A percentile compares a stretch with the other conserved stretches of the same genome.
phyloP scores from a whole-genome alignment of 2,329 filamentous ascomycete genomes.

The Epichloe gansuensis region DNA sequence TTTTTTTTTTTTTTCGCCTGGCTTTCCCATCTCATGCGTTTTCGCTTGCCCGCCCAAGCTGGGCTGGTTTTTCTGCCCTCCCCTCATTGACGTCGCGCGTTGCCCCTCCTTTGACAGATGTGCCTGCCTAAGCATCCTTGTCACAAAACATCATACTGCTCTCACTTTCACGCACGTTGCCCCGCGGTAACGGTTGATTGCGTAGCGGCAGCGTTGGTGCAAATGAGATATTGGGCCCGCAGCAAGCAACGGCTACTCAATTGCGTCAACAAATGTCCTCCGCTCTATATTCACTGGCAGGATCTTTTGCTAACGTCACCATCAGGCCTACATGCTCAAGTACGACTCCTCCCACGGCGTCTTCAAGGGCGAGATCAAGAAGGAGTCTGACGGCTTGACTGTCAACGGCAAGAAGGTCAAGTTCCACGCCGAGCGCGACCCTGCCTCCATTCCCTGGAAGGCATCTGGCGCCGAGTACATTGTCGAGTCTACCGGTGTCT shows the following conservation, averaged over 20 bases:
- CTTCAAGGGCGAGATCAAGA: slow-evolving; percentile 86
- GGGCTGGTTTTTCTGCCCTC: slow-evolving; percentile 1
- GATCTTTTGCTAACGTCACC: not conserved
- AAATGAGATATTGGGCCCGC: too few species aligned
- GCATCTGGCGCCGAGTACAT: slow-evolving; percentile 85
- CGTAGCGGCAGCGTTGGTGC: too few species aligned
- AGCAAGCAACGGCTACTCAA: not conserved
- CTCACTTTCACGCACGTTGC: not conserved
- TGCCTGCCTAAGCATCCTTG: not conserved
- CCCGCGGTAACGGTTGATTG: not conserved
- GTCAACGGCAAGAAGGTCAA: slow-evolving; percentile 92
- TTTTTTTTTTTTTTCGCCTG: slow-evolving; percentile 4
- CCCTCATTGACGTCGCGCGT: slow-evolving; percentile 6
- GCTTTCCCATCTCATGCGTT: not conserved
- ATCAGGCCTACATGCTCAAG: slow-evolving; percentile 96
- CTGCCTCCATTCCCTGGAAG: slow-evolving; percentile 78
- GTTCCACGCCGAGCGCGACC: slow-evolving; percentile 92
- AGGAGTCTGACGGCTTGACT: slow-evolving; percentile 57
- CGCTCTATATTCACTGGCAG: not conserved
- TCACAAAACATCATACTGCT: not conserved
- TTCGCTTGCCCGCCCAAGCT: not conserved
- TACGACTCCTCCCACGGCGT: slow-evolving; percentile 95
- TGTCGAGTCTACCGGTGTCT: slow-evolving; percentile 96
- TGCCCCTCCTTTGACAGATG: slow-evolving; percentile 9
- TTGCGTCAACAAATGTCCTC: not conserved